Evolutionary conservation across 139 green algal species (phyloP).

Genomic region (Chlamydomonas sp.): DNA sequence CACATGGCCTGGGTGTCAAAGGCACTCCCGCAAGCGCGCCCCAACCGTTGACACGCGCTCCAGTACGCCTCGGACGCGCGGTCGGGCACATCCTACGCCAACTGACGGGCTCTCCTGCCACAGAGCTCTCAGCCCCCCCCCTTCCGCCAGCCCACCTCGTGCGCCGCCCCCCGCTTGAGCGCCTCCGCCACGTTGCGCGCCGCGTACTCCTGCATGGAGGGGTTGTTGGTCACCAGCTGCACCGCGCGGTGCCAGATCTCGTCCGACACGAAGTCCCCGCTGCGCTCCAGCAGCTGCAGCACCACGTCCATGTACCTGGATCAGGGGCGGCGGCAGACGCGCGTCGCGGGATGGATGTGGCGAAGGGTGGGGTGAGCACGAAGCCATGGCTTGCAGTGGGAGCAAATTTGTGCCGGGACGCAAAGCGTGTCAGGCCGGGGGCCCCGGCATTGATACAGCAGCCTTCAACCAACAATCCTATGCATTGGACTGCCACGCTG

Average conservation of each 20-base stretch:
- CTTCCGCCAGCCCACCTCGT: slow-evolving; percentile 65
- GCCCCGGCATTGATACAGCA: too few relatives aligned
- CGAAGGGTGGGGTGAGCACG: neutral
- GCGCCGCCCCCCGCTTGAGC: slow-evolving; percentile 69
- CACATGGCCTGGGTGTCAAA: too few relatives aligned
- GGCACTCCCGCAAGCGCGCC: too few relatives aligned
- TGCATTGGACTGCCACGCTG: too few relatives aligned
- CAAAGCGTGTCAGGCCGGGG: too few relatives aligned
- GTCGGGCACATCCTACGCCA: too few relatives aligned
- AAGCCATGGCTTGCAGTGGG: neutral
- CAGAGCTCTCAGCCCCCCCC: neutral
- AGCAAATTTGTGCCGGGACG: too few relatives aligned
- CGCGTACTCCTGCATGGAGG: slow-evolving; percentile 88
- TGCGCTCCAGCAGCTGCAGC: slow-evolving; percentile 91
- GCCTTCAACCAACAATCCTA: too few relatives aligned
- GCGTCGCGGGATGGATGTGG: neutral
- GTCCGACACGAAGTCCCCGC: slow-evolving; percentile 92
- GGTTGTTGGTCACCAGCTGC: slow-evolving; percentile 96
- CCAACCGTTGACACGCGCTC: too few relatives aligned
- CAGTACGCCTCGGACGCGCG: too few relatives aligned
- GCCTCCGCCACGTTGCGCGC: slow-evolving; percentile 73
- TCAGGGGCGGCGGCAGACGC: too few relatives aligned
- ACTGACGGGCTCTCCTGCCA: too few relatives aligned
- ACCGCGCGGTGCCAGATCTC: slow-evolving; percentile 97
- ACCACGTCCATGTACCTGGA: slow-evolving; percentile 91